Base-by-base conservation (phyloP, 257 asterid species). In the Anisodus tanguticus region DNA sequence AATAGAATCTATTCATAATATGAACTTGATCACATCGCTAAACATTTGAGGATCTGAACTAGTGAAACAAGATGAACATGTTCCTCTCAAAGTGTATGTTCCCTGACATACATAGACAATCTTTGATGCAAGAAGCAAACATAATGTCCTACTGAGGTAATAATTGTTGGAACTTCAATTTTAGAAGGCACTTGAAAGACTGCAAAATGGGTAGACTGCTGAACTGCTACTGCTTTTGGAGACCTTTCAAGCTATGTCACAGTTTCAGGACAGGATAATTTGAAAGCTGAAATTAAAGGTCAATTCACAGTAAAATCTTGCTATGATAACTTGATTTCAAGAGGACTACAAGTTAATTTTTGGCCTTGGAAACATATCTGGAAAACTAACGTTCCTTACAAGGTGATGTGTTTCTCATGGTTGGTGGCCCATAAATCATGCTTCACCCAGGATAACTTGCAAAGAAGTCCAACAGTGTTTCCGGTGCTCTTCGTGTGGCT, bases 61-160 rank as follows among this genome's bases (percentile, higher is more conserved):
- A 17, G 43, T 70, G 79, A 70, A 37, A 43, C 57, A 70, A 10
- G 57, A 70, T 17, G 16, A 2, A 9, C 72, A 31, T 66, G 47
- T 45, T 35, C 8, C 72, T 66, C 72, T 66, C n/a, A 31, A 66
- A 12, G 72, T 10, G 8, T 64, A 31, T 64, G 71, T 26, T 31
- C 45, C 72, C 8, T 66, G 4, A 12, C 72, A 66, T 66, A 31
- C 45, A 12, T 31, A 2, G 17, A 31, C 45, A 5, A 9, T 66
- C 19, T 64, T 64, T 64, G 71, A 64, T 26, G 71, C 70, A 64
- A 31, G 43, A 64, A 64, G 47, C 47, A 5, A 31, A 31, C 11
- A 66, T 66, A 66, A n/a, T 66, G n/a, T 31, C 45, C 72, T 66
- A 64, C 72, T 16, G 2, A 66, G 72, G 45, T 66, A 31, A 66